Evolutionary conservation across 495 filamentous ascomycete genomes (phyloP).

Genomic region (Neurospora sp.): DNA sequence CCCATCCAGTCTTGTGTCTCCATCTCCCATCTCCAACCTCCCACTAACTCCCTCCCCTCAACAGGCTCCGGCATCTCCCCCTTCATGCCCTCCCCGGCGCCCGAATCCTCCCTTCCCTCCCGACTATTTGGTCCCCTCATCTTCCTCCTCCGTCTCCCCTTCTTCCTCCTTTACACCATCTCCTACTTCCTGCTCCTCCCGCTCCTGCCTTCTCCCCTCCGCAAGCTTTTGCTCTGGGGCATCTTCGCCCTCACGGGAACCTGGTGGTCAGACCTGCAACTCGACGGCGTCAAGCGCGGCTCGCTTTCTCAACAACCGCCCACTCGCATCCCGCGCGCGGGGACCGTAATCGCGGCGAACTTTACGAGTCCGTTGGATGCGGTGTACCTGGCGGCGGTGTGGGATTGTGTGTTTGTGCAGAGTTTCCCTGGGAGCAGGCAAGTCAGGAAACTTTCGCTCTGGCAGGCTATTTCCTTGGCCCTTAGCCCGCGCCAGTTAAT

Average conservation of each 20-base stretch:
- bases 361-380: slow-evolving; percentile 89
- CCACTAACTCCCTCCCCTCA: slow-evolving; percentile 1
- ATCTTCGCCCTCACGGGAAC: slow-evolving; percentile 79
- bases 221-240: slow-evolving; percentile 79
- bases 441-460: slow-evolving; percentile 66
- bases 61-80: slow-evolving; percentile 92
- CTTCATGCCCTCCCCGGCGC: slow-evolving; percentile 69
- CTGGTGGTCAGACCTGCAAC: slow-evolving; percentile 96
- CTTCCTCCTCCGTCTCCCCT: slow-evolving; percentile 68
- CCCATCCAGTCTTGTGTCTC: neutral
- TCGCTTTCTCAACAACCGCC: slow-evolving; percentile 47
- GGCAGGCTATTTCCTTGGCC: slow-evolving; percentile 62
- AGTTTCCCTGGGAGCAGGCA: slow-evolving; percentile 63
- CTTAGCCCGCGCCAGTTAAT: slow-evolving; percentile 51
- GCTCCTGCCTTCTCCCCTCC: slow-evolving; percentile 64
- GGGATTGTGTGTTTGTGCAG: slow-evolving; percentile 86
- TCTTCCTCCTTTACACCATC: slow-evolving; percentile 57
- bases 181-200: slow-evolving; percentile 74
- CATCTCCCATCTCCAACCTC: slow-evolving; percentile 3
- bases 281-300: slow-evolving; percentile 91
- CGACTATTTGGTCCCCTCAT: slow-evolving; percentile 49
- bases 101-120: slow-evolving; percentile 48
- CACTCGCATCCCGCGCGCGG: slow-evolving; percentile 60
- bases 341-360: slow-evolving; percentile 75
- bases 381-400: slow-evolving; percentile 92